Conservation (phyloP, 352 stramenopile genomes). For the Pythium myriotylum region DNA sequence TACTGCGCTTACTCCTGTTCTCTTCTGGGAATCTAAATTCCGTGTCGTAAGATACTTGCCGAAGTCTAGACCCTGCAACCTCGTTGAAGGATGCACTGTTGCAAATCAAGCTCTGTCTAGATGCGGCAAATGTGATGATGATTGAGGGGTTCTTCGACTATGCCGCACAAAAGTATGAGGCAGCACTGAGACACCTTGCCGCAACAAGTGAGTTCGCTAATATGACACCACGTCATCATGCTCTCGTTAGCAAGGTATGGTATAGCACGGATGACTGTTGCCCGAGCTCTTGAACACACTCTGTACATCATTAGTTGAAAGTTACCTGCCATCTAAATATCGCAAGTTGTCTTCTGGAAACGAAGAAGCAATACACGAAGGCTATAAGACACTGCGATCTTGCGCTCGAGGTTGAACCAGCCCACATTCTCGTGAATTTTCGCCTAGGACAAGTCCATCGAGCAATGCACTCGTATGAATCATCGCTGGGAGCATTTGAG, state of each 20-base stretch:
- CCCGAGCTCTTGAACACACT: background rate
- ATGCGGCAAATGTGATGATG: conserved; percentile 64
- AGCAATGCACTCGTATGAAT: conserved; percentile 51
- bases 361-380: conserved; percentile 51
- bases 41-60: too few relatives aligned
- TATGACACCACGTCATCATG: background rate
- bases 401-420: conserved; percentile 41
- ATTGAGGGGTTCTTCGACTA: conserved; percentile 69
- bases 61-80: too few relatives aligned
- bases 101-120: conserved; percentile 39
- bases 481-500: conserved; percentile 41
- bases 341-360: conserved; percentile 58
- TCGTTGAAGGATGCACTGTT: conserved; percentile 30
- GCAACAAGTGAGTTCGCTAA: background rate
- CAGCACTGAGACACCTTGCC: conserved; percentile 4
- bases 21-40: too few relatives aligned
- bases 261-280: background rate
- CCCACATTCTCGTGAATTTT: conserved; percentile 40
- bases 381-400: conserved; percentile 47
- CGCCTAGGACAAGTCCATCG: conserved; percentile 56
- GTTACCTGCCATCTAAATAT: conserved; percentile 66
- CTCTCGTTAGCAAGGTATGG: conserved; percentile 7
- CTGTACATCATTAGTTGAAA: conserved; percentile 29
- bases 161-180: conserved; percentile 56
- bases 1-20: too few relatives aligned